Base-by-base conservation (phyloP, 805 yeast species). In the Candida hispaniensis region DNA sequence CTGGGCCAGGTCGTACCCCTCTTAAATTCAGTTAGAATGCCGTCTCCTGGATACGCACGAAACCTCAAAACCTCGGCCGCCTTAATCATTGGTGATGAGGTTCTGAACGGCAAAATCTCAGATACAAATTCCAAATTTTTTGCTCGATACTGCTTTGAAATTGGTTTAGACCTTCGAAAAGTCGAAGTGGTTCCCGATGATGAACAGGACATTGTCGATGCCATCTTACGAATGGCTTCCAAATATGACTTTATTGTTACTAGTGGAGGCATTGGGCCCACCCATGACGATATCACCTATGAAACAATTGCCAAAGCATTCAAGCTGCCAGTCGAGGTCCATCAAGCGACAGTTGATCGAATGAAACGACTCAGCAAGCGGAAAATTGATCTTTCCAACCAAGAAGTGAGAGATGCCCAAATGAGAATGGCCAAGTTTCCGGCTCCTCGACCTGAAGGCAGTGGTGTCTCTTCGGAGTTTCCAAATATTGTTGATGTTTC, bases 221-320 rank as follows among this genome's bases (percentile, higher is more conserved):
- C 75, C 0, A 54, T 79, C 14, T 54, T 51, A 18, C 47, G 57
- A 7, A 55, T 75, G 27, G 60, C 71, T n/a, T 45, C 58, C 13
- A 53, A 61, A n/a, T 75, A 72, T 45, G 83, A 79, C 48, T 66
- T 80, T 26, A 66, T 79, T 6, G 69, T 79, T 14, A 80, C 93
- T 1, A 66, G 78, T 38, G 79, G 81, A 18, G 76, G 66, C 13
- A 80, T 83, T 40, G 95, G 95, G 0, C 80, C 93, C 4, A 83
- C 94, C 0, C 93, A 82, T 47, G 94, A 83, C 51, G 95, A 83
- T 52, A 77, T 83, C 41, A 82, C 94, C 1, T 83, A 83, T 53
- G 73, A 71, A 34, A 64, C 80, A 21, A 46, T 83, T n/a, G 81
- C 88, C 1, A 67, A 66, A 44, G 78, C 79, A 6, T 82, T 64